A percentile compares a stretch with the other conserved stretches of the same genome.
These are phyloP conservation scores for Ophiostoma montium DNA, from an alignment of 2,329 filamentous ascomycete species.

Conservation along the genomic window DNA sequence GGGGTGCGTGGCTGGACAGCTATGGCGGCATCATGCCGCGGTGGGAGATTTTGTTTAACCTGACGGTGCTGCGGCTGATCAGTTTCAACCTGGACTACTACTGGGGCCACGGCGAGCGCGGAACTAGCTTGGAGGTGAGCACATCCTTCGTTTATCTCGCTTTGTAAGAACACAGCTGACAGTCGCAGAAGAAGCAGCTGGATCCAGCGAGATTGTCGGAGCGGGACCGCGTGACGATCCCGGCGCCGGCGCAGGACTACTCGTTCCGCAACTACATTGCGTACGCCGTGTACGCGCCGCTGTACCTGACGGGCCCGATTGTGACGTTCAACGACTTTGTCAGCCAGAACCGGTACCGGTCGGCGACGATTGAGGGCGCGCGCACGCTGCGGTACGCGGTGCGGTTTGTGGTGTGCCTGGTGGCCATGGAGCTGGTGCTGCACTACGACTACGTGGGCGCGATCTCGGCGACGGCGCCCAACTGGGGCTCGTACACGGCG, in stretches of 20 bases:
- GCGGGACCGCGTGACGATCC: conserved; percentile 65
- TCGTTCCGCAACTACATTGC: conserved; percentile 77
- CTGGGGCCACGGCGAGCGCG: conserved; percentile 62
- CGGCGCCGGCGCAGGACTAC: conserved; percentile 58
- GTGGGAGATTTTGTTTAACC: conserved; percentile 97
- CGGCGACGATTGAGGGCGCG: conserved; percentile 52
- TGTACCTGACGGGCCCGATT: conserved; percentile 88
- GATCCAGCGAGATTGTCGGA: conserved; percentile 80
- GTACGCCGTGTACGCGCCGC: conserved; percentile 79
- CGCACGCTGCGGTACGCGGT: conserved; percentile 72
- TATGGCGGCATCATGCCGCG: conserved; percentile 72
- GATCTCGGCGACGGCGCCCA: conserved; percentile 66
- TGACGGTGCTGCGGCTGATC: conserved; percentile 81
- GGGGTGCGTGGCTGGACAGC: conserved; percentile 61
- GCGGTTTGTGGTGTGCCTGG: conserved; percentile 64
- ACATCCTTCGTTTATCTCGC: neutral
- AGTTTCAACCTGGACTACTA: conserved; percentile 97
- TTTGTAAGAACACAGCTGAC: neutral
- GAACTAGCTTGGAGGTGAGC: conserved; percentile 66
- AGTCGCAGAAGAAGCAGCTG: conserved; percentile 85
- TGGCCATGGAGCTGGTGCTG: conserved; percentile 81
- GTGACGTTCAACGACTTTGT: conserved; percentile 98
- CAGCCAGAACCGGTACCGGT: conserved; percentile 61
- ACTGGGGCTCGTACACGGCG: conserved; percentile 73
- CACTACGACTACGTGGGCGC: conserved; percentile 91